Percentiles rank a stretch among this genome's conserved stretches.
These are phyloP conservation scores for Collybia mongolica DNA, from an alignment of 768 basidiomycete genomes.

Conservation along the genomic window DNA sequence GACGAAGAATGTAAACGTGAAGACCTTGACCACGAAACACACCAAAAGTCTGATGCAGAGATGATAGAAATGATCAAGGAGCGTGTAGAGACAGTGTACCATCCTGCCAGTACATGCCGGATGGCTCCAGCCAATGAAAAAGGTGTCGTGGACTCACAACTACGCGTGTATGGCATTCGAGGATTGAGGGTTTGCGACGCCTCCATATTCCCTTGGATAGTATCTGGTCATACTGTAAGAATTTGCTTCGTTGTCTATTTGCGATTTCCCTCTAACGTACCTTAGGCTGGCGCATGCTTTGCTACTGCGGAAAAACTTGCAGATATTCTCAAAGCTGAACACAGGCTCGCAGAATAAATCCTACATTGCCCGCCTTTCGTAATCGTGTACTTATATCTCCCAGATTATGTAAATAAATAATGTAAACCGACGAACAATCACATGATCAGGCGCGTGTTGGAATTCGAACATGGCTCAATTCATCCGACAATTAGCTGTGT, in stretches of 20 bases:
- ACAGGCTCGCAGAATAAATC: conserved; percentile 5
- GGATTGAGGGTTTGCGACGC: conserved; percentile 42
- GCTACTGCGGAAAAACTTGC: conserved; percentile 34
- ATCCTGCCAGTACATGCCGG: conserved; percentile 42
- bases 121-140: conserved; percentile 39
- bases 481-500: conserved; percentile 13
- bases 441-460: conserved; percentile 28
- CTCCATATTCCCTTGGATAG: conserved; percentile 37
- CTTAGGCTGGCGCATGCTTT: conserved; percentile 29
- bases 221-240: conserved; percentile 39
- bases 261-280: neutral
- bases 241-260: neutral
- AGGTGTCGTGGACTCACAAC: conserved; percentile 43
- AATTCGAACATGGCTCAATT: neutral
- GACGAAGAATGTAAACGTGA: conserved; percentile 26
- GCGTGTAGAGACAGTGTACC: conserved; percentile 45
- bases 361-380: conserved; percentile 10
- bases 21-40: conserved; percentile 33
- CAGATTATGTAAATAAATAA: no score
- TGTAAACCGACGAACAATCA: conserved; percentile 6
- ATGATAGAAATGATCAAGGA: conserved; percentile 36
- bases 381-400: no score
- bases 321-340: conserved; percentile 28
- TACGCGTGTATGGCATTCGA: conserved; percentile 42
- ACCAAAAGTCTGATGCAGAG: conserved; percentile 34